Conservation (phyloP, 805 yeast species). For the Kazachstania taianensis region DNA sequence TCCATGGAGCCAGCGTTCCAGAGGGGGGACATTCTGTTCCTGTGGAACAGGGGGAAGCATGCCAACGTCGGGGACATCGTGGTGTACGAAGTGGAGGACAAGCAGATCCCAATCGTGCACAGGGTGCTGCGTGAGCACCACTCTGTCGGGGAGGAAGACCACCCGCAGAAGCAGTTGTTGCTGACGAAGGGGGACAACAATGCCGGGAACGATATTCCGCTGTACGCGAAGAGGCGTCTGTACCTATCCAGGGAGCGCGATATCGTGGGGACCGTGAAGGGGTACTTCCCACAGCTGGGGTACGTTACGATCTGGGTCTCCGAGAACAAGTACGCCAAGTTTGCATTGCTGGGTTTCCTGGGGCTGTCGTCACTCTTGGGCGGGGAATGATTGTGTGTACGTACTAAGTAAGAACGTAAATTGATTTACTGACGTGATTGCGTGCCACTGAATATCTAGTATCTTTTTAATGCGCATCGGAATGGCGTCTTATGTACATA, state of each 20-base stretch:
- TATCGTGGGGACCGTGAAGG: constrained; percentile 86
- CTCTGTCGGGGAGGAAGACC: constrained; percentile 25
- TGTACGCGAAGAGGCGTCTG: constrained; percentile 65
- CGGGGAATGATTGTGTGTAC: constrained; percentile 33
- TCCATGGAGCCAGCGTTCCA: constrained; percentile 99
- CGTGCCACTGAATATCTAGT: too few relatives aligned
- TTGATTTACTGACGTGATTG: too few relatives aligned
- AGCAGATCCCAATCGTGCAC: constrained; percentile 92
- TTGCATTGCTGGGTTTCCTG: constrained; percentile 62
- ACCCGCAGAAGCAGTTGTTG: constrained; percentile 49
- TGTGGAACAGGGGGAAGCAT: constrained; percentile 71
- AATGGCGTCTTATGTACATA: too few relatives aligned
- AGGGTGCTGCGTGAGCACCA: constrained; percentile 80
- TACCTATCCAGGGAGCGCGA: constrained; percentile 72
- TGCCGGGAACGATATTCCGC: constrained; percentile 78
- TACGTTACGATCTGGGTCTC: constrained; percentile 85
- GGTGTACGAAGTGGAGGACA: constrained; percentile 73
- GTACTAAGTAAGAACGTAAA: too few relatives aligned
- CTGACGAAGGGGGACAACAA: constrained; percentile 96
- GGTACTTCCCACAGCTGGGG: constrained; percentile 81
- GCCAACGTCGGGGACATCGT: constrained; percentile 86
- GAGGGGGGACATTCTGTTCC: constrained; percentile 85
- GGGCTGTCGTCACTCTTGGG: constrained; percentile 59
- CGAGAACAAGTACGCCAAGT: constrained; percentile 77
- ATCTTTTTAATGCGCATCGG: too few relatives aligned